phyloP scores from a whole-genome alignment of 83 land plant species.

The Picea engelmannii region DNA sequence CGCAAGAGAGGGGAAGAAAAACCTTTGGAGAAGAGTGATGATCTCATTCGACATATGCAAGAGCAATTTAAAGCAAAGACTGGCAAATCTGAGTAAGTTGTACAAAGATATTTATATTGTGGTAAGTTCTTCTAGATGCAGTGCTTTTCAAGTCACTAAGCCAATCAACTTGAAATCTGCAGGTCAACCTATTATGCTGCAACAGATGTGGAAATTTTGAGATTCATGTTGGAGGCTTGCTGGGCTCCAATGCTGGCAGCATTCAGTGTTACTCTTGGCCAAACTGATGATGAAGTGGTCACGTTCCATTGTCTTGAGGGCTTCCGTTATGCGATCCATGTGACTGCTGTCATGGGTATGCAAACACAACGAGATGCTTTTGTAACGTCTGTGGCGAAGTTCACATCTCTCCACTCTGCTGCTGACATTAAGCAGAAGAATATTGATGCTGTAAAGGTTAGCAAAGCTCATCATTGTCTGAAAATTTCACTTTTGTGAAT shows the following conservation, averaged over 20 bases:
- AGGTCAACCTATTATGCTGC: slow-evolving; percentile 85
- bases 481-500: not conserved
- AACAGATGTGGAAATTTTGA: slow-evolving; percentile 78
- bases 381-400: slow-evolving; percentile 91
- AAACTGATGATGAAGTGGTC: slow-evolving; percentile 78
- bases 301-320: slow-evolving; percentile 83
- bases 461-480: not conserved
- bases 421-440: slow-evolving; percentile 99
- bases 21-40: slow-evolving; percentile 81
- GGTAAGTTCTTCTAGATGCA: too few relatives aligned
- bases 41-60: slow-evolving; percentile 86
- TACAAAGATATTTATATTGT: too few relatives aligned
- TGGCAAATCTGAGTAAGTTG: slow-evolving; percentile 11
- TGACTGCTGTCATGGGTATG: slow-evolving; percentile 91
- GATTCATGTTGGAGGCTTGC: slow-evolving; percentile 90
- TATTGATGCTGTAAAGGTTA: slow-evolving; percentile 95
- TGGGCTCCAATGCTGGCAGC: slow-evolving; percentile 99
- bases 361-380: slow-evolving; percentile 97
- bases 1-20: slow-evolving; percentile 40
- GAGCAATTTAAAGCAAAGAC: slow-evolving; percentile 52
- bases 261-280: slow-evolving; percentile 92
- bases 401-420: slow-evolving; percentile 91
- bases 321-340: slow-evolving; percentile 90
- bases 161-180: too few relatives aligned
- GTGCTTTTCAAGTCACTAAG: too few relatives aligned